phyloP scores from a whole-genome alignment of 805 yeast species.

The Saccharomycopsis malanga region DNA sequence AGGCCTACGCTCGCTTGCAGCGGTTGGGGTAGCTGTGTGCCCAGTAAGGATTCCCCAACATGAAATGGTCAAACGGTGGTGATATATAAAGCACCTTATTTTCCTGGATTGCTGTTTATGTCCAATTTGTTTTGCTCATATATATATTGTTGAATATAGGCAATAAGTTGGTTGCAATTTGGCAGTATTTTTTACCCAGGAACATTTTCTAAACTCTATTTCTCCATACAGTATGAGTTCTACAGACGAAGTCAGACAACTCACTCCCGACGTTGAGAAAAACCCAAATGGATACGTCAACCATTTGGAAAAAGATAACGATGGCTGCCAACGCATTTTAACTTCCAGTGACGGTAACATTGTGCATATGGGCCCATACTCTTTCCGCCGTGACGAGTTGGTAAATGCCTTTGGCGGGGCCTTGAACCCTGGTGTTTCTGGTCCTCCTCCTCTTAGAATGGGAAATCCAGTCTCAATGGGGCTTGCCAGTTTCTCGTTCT shows the following conservation, averaged over 20 bases:
- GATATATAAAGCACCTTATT: not conserved
- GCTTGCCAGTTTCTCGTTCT: slow-evolving; percentile 50
- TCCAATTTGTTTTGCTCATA: not conserved
- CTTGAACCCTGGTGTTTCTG: slow-evolving; percentile 36
- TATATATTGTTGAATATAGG: too few relatives aligned
- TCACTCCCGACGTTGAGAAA: slow-evolving; percentile 22
- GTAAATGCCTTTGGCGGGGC: slow-evolving; percentile 54
- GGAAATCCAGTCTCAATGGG: slow-evolving; percentile 67
- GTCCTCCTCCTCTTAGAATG: slow-evolving; percentile 30
- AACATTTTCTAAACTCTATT: too few relatives aligned
- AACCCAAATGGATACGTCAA: not conserved
- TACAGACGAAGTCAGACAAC: slow-evolving; percentile 9
- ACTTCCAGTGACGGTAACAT: slow-evolving; percentile 18
- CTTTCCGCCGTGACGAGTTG: slow-evolving; percentile 41
- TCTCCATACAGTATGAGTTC: slow-evolving; percentile 3
- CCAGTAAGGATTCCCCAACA: not conserved
- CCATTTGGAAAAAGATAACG: slow-evolving; percentile 3
- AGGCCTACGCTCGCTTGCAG: not conserved
- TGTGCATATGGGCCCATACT: slow-evolving; percentile 28
- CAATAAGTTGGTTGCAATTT: not conserved
- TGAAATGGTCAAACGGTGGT: not conserved
- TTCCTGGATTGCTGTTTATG: not conserved
- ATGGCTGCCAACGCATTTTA: slow-evolving; percentile 14
- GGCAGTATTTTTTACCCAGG: too few relatives aligned
- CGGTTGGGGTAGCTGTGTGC: not conserved